Evolutionary conservation across 192 early-diverging fungal genomes (phyloP), one percentile per base, ranked within the genome.

Genomic region (Phycomyces nitens): DNA sequence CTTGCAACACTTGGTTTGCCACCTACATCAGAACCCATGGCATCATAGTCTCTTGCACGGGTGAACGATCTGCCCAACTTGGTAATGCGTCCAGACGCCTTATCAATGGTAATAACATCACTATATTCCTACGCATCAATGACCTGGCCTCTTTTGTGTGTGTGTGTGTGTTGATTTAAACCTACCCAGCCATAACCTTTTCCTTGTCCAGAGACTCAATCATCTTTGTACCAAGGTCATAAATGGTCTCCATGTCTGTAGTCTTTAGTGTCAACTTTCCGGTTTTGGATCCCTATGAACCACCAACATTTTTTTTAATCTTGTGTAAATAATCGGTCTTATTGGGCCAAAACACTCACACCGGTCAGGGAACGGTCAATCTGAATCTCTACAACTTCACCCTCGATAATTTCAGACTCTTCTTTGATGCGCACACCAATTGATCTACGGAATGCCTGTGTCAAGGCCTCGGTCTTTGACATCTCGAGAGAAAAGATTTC

Each of bases 171-270:
- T n/a, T n/a, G n/a, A n/a, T n/a, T n/a, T 49, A 15, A 18, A 64
- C 65, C 49, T 82, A 89, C 88, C 91, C 97, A 29, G 94, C 94
- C 79, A 92, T 84, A 44, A 97, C 94, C 74, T 99, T 99, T 65
- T 99, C 96, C 80, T 98, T 97, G 75, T 91, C 95, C 68, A 99
- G 73, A 20, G 94, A 84, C 53, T 93, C 92, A 72, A 99, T 97
- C 96, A 99, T 97, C 77, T 99, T 99, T 64, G 96, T 90, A 8
- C 96, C 97, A 62, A 99, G 74, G 74, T 99, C 97, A 60, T 98
- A 99, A 60, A 99, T 90, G 34, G 97, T 99, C 75, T 99, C 97
- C 97, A 99, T 99, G 47, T 99, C 97, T 18, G 96, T 99, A 24
- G 97, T 99, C 82, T 99, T 99, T 34, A 98, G 75, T 55, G 96